Evolutionary conservation across 2,329 filamentous ascomycete genomes (phyloP), one percentile per base, ranked within the genome.

Genomic region (Trichoderma sp.): DNA sequence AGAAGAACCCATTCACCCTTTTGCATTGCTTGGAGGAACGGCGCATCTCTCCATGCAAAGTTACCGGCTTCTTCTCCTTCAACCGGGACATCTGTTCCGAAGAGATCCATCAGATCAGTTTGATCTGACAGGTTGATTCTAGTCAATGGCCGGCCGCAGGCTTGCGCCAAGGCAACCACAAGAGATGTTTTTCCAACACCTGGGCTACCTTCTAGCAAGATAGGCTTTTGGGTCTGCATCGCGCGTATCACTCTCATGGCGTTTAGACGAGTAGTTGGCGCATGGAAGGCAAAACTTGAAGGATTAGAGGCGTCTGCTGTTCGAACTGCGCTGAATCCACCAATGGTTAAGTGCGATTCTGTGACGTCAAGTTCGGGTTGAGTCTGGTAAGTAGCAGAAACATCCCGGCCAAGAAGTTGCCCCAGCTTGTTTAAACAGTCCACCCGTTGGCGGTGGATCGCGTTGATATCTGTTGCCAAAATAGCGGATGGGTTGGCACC

Each of bases 41-140:
- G 95, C 0, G 96, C 97, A 83, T 99, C 96, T 79, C 95, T 91
- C 97, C 97, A 99, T 1, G 94, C 93, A 81, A 99, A 99, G 76
- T 94, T 93, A 1, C 97, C 97, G 8, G 95, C 93, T 80, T 94
- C 92, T 1, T 93, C 95, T n/a, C 95, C 95, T 84, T 98, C 97
- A 4, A 98, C 92, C 0, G 97, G 97, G 8, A 98, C 95, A 85
- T 99, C 97, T 0, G 96, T 98, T 76, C 97, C 97, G 82, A 99
- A 99, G 1, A 99, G 87, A 82, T 99, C 97, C 90, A 98, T 98
- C 67, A 99, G 86, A 83, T 99, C 97, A 0, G 97, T 99, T 85
- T 99, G 97, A 80, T 99, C 97, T 0, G 97, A 98, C 76, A 99
- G 87, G 81, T 99, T 99, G 84, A 99, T 98, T 80, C 97, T 91